phyloP scores from a whole-genome alignment of 106 monocot species.

The Narthecium ossifragum region DNA sequence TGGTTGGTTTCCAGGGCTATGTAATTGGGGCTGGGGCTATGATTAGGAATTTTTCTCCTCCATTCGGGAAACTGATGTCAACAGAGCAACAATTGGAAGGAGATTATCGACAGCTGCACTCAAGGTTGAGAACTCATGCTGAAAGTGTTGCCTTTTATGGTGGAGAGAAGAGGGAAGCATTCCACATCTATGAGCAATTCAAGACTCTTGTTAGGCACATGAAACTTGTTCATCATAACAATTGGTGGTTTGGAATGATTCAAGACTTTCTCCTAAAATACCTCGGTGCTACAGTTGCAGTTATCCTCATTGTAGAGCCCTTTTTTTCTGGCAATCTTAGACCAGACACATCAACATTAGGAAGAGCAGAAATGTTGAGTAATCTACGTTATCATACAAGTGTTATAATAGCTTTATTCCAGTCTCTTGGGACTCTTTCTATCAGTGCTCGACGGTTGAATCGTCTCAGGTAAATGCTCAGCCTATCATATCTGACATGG shows the following conservation, averaged over 20 bases:
- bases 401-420: conserved; percentile 96
- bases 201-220: conserved; percentile 66
- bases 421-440: conserved; percentile 90
- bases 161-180: conserved; percentile 87
- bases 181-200: conserved; percentile 64
- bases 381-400: conserved; percentile 99
- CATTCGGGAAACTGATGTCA: conserved; percentile 97
- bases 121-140: conserved; percentile 85
- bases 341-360: conserved; percentile 91
- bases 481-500: conserved; percentile 6
- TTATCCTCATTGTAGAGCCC: conserved; percentile 94
- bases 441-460: conserved; percentile 75
- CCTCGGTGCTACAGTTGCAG: conserved; percentile 94
- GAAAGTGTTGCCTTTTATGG: conserved; percentile 99
- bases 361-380: conserved; percentile 99
- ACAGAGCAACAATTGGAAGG: conserved; percentile 96
- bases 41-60: conserved; percentile 89
- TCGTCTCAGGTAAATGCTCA: conserved; percentile 69
- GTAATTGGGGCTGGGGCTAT: conserved; percentile 81
- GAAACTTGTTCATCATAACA: conserved; percentile 73
- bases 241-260: conserved; percentile 99
- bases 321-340: conserved; percentile 94
- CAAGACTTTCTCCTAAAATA: conserved; percentile 98
- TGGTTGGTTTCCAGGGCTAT: conserved; percentile 61
- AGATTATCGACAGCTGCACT: conserved; percentile 96